Evolutionary conservation across 306 rosid species (phyloP).

Genomic region (Cyamopsis tetragonoloba): DNA sequence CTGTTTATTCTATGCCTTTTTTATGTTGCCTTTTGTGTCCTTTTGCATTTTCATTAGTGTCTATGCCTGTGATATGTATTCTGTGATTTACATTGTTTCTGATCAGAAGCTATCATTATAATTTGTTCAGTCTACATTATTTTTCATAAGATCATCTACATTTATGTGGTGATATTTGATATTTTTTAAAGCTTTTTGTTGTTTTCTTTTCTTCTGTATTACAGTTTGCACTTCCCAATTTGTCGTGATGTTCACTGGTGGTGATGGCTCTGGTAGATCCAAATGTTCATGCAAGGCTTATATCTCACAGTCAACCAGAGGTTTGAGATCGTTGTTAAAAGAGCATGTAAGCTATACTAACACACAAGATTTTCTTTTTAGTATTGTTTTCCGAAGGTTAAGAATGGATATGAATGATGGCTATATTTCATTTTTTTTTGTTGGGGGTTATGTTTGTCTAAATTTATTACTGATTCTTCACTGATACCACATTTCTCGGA

Average conservation of each 20-base stretch:
- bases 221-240: constrained; percentile 79
- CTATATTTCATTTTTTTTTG: too few relatives aligned
- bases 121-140: constrained; percentile 13
- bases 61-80: background rate
- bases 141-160: background rate
- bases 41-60: background rate
- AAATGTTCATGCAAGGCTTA: constrained; percentile 59
- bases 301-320: constrained; percentile 81
- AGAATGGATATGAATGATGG: too few relatives aligned
- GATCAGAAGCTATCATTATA: too few relatives aligned
- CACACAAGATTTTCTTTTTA: too few relatives aligned
- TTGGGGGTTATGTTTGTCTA: background rate
- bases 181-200: constrained; percentile 10
- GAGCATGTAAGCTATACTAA: constrained; percentile 61
- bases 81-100: background rate
- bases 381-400: too few relatives aligned
- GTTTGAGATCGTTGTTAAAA: constrained; percentile 67
- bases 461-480: background rate
- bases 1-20: background rate
- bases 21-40: background rate
- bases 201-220: background rate
- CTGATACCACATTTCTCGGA: constrained; percentile 20
- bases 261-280: constrained; percentile 44
- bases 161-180: background rate
- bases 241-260: constrained; percentile 84